Evolutionary conservation across 257 asterid species (phyloP), one percentile per base, ranked within the genome.

Genomic region (Solanum habrochaites): DNA sequence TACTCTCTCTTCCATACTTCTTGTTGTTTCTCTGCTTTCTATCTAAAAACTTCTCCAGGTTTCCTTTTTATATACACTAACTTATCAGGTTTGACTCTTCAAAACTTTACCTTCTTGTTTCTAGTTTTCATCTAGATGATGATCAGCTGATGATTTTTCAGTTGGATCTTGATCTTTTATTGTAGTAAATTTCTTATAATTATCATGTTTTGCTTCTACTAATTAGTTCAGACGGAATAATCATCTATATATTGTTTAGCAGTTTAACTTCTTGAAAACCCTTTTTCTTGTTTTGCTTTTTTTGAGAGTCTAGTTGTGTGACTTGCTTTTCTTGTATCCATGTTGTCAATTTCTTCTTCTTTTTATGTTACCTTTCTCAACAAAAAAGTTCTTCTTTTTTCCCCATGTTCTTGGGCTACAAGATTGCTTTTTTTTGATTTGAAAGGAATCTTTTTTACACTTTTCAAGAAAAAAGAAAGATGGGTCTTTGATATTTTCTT

Each of bases 31-130:
- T 21, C 25, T 45, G 27, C 64, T 78, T 81, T 18, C 45, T 81
- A 71, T 78, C 83, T 7, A 52, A 71, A 85, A 83, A 37, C 45
- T 84, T 47, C 91, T 85, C 25, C 62, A 23, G 62, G n/a, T 18
- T 56, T 16, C 60, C 60, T 52, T 52, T 52, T 72, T 20, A 2
- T 21, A 15, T 11, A 11, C 8, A 52, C 52, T 69, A 37, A 37
- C 7, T 37, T 37, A 25, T 83, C 70, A 89, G 89, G 89, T 87
- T 83, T 82, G 89, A 39, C 69, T 83, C 32, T 70, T 85, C 16
- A 32, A 82, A 47, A 45, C 70, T 62, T 70, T 72, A 25, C n/a
- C 45, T 81, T 81, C 69, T 9, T 72, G 60, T 45, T 40, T 42
- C 12, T 37, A 27, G 35, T 78, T 66, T 73, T 86, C 40, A 72